Percentiles rank a stretch among this genome's conserved stretches.
These are phyloP conservation scores for Acacia acuminata DNA, from an alignment of 306 rosid genomes.

Conservation along the genomic window DNA sequence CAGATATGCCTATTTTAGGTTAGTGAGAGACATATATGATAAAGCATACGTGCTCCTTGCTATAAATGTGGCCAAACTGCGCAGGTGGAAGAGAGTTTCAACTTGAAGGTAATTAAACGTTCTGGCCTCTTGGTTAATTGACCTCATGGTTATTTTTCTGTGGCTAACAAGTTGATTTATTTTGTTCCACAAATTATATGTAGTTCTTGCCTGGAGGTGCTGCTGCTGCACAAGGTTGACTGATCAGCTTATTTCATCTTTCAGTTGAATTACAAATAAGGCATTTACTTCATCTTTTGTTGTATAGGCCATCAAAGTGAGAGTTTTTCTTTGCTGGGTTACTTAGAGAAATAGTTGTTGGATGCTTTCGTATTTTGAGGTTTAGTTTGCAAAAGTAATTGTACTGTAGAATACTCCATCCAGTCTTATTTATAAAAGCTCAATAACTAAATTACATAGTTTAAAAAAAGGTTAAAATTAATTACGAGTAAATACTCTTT, in stretches of 20 bases:
- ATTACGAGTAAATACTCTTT: no score
- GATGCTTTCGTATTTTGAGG: neutral
- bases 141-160: neutral
- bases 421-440: no score
- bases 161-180: neutral
- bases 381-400: neutral
- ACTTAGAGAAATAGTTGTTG: neutral
- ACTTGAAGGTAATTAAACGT: neutral
- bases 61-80: neutral
- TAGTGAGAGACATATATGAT: neutral
- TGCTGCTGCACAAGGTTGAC: neutral
- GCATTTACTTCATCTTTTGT: neutral
- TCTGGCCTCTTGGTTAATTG: no score
- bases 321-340: neutral
- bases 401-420: no score
- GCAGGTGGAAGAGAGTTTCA: neutral
- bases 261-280: neutral
- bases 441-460: no score
- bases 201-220: neutral
- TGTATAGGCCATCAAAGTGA: neutral
- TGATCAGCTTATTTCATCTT: neutral
- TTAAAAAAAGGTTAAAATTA: no score
- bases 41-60: neutral
- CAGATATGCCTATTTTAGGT: neutral
- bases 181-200: neutral